phyloP scores from a whole-genome alignment of 768 basidiomycete genomes.

The Gymnopilus junonius region DNA sequence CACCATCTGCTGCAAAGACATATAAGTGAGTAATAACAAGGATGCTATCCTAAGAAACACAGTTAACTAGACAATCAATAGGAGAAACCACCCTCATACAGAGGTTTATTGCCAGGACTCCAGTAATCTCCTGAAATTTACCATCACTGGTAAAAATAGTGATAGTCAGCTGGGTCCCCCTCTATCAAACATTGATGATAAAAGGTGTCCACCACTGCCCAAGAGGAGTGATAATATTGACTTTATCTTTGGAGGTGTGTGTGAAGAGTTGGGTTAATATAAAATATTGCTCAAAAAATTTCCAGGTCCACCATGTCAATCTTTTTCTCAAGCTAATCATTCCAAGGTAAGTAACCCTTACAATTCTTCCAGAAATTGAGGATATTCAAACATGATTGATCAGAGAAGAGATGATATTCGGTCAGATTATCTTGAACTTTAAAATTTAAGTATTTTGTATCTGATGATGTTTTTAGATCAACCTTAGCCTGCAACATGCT shows the following conservation, averaged over 20 bases:
- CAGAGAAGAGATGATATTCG: constrained; percentile 66
- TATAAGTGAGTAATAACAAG: constrained; percentile 49
- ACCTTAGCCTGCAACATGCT: constrained; percentile 74
- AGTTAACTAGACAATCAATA: constrained; percentile 29
- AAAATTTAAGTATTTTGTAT: background rate
- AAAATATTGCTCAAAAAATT: background rate
- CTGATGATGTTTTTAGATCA: constrained; percentile 42
- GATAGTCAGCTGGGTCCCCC: constrained; percentile 45
- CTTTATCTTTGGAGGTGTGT: constrained; percentile 74
- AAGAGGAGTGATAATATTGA: constrained; percentile 61
- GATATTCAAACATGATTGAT: background rate
- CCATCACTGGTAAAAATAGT: constrained; percentile 47
- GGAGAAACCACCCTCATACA: constrained; percentile 63
- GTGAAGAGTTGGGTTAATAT: background rate
- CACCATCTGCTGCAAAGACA: constrained; percentile 64
- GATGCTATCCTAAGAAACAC: background rate
- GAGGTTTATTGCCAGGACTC: constrained; percentile 69
- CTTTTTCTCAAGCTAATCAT: constrained; percentile 70
- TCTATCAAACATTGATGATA: constrained; percentile 42
- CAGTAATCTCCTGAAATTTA: constrained; percentile 61
- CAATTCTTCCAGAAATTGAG: background rate
- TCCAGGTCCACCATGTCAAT: constrained; percentile 77
- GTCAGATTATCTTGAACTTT: constrained; percentile 35
- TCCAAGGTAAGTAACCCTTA: constrained; percentile 44
- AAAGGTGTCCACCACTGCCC: constrained; percentile 51